Base-by-base conservation (phyloP, 2,329 filamentous ascomycete species). In the Penicillium sp. region DNA sequence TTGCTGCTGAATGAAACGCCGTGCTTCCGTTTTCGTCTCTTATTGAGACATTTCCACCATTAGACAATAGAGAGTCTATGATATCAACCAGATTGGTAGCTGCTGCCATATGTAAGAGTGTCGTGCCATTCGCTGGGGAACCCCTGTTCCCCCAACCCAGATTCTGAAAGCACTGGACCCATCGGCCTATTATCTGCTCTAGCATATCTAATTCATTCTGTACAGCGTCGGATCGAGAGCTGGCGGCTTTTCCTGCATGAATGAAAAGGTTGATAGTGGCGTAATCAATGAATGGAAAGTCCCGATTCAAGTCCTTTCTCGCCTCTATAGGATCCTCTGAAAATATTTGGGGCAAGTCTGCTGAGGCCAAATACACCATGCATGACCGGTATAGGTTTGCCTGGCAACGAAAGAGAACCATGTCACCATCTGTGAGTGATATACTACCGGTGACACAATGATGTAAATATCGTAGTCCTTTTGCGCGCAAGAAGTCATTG, bases 401-500 rank as follows among this genome's bases (percentile, higher is more conserved):
- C 2, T 58, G 56, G 11, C 44, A 55, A 35, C 37, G 44, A 16
- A 48, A 33, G 3, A 54, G n/a, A 26, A 51, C 22, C 2, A 19
- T 9, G 9, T 48, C 31, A 0, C 14, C 6, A 8, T 43, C 3
- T 1, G 41, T 5, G 16, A 8, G 2, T 7, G 19, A 27, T 4
- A 7, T 29, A n/a, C 6, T 41, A 4, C 16, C n/a, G 1, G 8
- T 16, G 31, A 56, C 46, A n/a, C 19, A 1, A 19, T 14, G 2
- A 47, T 24, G 26, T 21, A 56, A 53, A 35, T 24, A 5, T 11
- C 14, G n/a, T 14, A 58, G 27, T 1, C 56, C 56, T 48, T 55
- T 55, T 11, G 10, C 14, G 29, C 43, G 52, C 16, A 52, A 39
- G 22, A 55, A 58, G 16, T 58, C 52, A 19, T 52, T 58, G 31